Evolutionary conservation across 352 stramenopile species (phyloP), one percentile per base, ranked within the genome.

Genomic region (Pythium vanterpoolii): DNA sequence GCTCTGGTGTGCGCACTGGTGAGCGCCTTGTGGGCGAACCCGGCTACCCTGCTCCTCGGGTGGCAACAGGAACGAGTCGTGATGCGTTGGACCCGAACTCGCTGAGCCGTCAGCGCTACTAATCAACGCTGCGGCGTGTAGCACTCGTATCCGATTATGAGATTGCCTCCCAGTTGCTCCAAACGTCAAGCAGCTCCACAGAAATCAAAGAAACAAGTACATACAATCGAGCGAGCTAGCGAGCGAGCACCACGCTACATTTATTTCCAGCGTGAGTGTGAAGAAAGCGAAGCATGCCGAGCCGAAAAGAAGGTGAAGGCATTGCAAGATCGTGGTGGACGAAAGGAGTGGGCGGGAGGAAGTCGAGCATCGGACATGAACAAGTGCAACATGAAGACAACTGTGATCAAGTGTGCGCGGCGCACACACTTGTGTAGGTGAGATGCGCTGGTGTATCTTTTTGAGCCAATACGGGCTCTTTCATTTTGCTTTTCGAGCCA

Each of bases 91-190:
- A 91, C 42, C 74, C 79, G 7, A 91, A 89, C 64, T 76, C 77
- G 47, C 68, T 89, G 60, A 89, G 77, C 68, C 79, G 81, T 71
- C 81, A 91, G 73, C 81, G 81, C 67, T 91, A 91, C 67, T 91
- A 73, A 83, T n/a, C n/a, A n/a, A n/a, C n/a, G n/a, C 9, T 60
- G 31, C 21, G 43, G 24, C 31, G 28, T 34, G 42, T 23, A 10
- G 38, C 56, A 56, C 56, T 49, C 56, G 34, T 33, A 51, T 38
- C 16, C 27, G 36, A 27, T 38, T 34, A 39, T 39, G 24, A 24
- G 42, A 49, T 19, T 16, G 13, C 4, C 9, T 38, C 21, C 38
- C 28, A 23, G 16, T 52, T 23, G 27, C 21, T 45, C 11, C 24
- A 30, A 16, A 7, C 40, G 48, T 42, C 39, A 24, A 46, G 45